Conservation (phyloP, 805 yeast genomes). For the Yarrowia yakushimensis region DNA sequence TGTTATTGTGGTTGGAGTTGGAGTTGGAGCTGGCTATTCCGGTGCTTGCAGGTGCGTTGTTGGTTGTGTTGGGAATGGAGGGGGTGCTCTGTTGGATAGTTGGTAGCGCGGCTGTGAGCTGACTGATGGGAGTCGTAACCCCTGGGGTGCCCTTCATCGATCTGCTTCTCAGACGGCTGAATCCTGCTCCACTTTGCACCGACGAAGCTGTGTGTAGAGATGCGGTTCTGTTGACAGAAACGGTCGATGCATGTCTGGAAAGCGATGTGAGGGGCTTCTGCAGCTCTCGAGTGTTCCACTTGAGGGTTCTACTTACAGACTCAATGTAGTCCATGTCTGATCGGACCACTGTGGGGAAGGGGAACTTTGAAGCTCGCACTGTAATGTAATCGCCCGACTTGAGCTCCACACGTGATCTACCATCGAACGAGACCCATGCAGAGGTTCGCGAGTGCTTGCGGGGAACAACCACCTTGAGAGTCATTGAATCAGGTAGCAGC, state of each 20-base stretch:
- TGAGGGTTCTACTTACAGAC: conserved; percentile 77
- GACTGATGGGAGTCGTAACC: conserved; percentile 2
- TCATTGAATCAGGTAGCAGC: conserved; percentile 89
- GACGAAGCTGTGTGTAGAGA: conserved; percentile 5
- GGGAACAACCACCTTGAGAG: conserved; percentile 77
- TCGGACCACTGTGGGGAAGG: conserved; percentile 84
- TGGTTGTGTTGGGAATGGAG: neutral
- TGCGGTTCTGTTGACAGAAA: conserved; percentile 18
- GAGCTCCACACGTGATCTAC: conserved; percentile 77
- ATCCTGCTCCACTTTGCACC: conserved; percentile 11
- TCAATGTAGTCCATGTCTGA: conserved; percentile 68
- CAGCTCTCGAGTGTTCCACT: conserved; percentile 87
- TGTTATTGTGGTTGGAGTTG: neutral
- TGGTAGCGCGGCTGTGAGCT: conserved; percentile 13
- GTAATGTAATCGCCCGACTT: conserved; percentile 78
- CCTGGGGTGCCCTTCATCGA: conserved; percentile 22
- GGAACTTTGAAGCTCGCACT: conserved; percentile 77
- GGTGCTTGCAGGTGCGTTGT: neutral
- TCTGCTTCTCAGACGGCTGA: conserved; percentile 6
- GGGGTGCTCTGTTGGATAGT: conserved; percentile 20
- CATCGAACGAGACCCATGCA: conserved; percentile 96
- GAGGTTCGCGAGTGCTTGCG: conserved; percentile 66
- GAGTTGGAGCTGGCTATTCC: neutral
- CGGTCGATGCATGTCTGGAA: conserved; percentile 36
- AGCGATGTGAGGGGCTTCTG: conserved; percentile 69